These are phyloP conservation scores for Fusarium circinatum DNA, from an alignment of 2,329 filamentous ascomycete genomes.

Conservation along the genomic window DNA sequence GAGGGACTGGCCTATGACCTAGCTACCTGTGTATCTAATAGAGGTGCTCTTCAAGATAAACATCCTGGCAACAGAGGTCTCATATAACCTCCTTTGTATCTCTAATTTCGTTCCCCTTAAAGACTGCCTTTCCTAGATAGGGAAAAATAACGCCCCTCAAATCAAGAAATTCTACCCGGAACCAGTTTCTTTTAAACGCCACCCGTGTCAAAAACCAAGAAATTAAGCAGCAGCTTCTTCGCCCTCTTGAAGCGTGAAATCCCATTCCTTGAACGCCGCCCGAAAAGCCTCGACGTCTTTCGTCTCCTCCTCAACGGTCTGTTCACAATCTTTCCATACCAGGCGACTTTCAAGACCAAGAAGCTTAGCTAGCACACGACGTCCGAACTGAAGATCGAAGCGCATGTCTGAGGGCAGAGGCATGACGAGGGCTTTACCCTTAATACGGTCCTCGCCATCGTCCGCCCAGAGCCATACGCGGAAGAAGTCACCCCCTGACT, in stretches of 20 bases:
- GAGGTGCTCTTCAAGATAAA: not conserved
- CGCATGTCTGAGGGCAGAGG: conserved; percentile 75
- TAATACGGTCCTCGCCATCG: conserved; percentile 62
- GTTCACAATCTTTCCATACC: conserved; percentile 86
- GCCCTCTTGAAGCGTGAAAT: conserved; percentile 71
- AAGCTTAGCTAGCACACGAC: conserved; percentile 88
- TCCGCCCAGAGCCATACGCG: conserved; percentile 82
- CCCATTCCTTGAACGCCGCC: conserved; percentile 82
- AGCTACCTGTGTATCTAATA: not conserved
- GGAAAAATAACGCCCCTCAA: not conserved
- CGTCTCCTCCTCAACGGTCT: conserved; percentile 81
- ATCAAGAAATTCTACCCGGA: conserved; percentile 4
- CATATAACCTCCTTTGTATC: not conserved
- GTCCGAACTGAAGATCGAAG: conserved; percentile 92
- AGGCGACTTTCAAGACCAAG: conserved; percentile 81
- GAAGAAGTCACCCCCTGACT: conserved; percentile 74
- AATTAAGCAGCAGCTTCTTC: conserved; percentile 16
- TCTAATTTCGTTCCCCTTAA: not conserved
- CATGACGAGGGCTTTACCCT: conserved; percentile 76
- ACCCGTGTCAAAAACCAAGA: conserved; percentile 11
- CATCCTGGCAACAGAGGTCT: not conserved
- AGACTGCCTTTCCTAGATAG: not conserved
- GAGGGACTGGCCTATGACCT: not conserved
- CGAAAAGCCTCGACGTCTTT: conserved; percentile 83
- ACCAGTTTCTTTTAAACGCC: conserved; percentile 34